Evolutionary conservation across 805 yeast species (phyloP), one percentile per base, ranked within the genome.

Genomic region (Scheffersomyces amazonensis): DNA sequence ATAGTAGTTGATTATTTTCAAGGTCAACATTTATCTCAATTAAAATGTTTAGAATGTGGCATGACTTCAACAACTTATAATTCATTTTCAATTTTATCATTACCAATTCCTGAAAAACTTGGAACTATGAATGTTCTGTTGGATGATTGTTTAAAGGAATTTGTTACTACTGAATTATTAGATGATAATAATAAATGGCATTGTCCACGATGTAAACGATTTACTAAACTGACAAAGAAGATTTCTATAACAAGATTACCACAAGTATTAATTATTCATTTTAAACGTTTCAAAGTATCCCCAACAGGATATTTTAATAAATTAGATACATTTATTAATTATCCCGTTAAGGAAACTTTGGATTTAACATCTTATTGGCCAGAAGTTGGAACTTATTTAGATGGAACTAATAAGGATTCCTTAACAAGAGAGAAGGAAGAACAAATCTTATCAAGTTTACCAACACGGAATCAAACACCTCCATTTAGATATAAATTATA

Each of bases 1-100:
- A 72, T 82, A 1, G 74, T 90, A 17, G 93, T 86, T 2, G 90
- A 86, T 48, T 73, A 79, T 36, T 87, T 87, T 56, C 95, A 87
- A 55, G 98, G 97, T 1, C 97, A 90, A 60, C 85, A 83, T 51
- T 73, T 84, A 34, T 85, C 95, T n/a, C 81, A 78, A 37, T 66
- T 90, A 50, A 75, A 71, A 49, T 90, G 98, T 60, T 60, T 80
- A 33, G 75, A 71, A 22, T 90, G 98, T 61, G 71, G 72, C 1
- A 69, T 69, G 21, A 86, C 95, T 0, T 87, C 96, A 0, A 87
- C 96, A 0, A 87, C 96, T 0, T 90, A 81, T 55, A 88, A 83
- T 50, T 78, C 96, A 1, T 90, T 87, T 56, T 80, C 90, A 22
- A 81, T 82, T 12, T 65, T 90, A 38, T 79, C 90, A 22, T 66